Base-by-base conservation (phyloP, 306 rosid species). In the Malus sieversii region DNA sequence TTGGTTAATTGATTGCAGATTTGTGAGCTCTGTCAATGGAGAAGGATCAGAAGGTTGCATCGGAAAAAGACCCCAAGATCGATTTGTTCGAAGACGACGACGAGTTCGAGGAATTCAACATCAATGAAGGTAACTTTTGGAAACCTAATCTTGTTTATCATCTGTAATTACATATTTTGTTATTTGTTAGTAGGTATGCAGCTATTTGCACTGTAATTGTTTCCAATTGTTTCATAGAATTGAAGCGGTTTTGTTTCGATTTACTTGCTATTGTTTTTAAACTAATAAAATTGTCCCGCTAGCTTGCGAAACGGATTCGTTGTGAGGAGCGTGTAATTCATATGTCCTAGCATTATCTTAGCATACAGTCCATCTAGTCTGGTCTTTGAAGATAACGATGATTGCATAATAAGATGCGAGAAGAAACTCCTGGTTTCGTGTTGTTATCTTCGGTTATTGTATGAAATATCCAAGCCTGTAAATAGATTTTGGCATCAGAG, bases 1-100 rank as follows among this genome's bases (percentile, higher is more conserved):
- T 69, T 63, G 40, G 38, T 23, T 59, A 18, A 38, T 63, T 75
- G 55, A n/a, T 32, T 51, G 48, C 51, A 45, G 70, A 45, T 14
- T 48, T 13, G 29, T 40, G 45, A 18, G 68, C 3, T 75, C 30
- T 67, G 57, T 32, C 2, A 20, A 84, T 84, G 84, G 87, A 81
- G 68, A 77, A 74, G 80, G 82, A 84, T 57, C 59, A 74, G 66
- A 84, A 75, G 78, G 85, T 45, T 32, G 61, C 76, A 4, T 10
- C 80, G 61, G 87, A 80, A 66, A 84, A 77, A 66, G 87, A 77
- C 57, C 78, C 78, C 3, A 84, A 84, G 78, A 60, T 84, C 3
- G 80, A 80, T 80, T 65, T 84, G 73, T 84, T 84, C 58, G 87
- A 84, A 79, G 83, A 81, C 53, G 87, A 81, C 46, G 85, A 84